Evolutionary conservation across 2,329 filamentous ascomycete species (phyloP), one percentile per base, ranked within the genome.

Genomic region (Leptodontidium sp.): DNA sequence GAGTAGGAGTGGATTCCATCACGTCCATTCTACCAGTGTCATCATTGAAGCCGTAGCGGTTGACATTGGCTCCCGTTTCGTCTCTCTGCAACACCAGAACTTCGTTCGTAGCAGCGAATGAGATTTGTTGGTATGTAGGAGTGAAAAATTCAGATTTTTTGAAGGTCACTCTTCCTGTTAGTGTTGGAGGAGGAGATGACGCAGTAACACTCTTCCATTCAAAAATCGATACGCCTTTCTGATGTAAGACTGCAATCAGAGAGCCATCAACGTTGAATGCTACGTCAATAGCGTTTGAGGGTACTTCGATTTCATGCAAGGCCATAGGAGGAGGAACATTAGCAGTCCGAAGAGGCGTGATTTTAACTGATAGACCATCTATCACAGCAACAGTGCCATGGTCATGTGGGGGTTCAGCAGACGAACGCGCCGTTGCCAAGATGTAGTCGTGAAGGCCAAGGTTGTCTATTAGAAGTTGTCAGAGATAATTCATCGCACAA

Each of bases 241-340:
- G 84, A 74, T 94, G 92, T 24, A 98, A 82, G 9, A 97, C 86
- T 3, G 90, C 93, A 77, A 98, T 85, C 8, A 84, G 83, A 1
- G 84, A 85, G 61, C 91, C 90, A 59, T 86, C 85, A 15, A 83
- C 84, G 61, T 88, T 91, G 73, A 98, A 89, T 0, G 91, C 88
- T 63, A 96, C 88, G 80, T 98, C 94, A 21, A 93, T 81, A 2
- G 89, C 86, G 64, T 90, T 89, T 0, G 85, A 85, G 15, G 87
- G 82, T 35, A 91, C 80, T 14, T 82, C 75, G 21, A 98, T 75
- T 67, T 97, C 92, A 73, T 91, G 91, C 71, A 95, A 85, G 17
- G 93, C 89, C 94, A 98, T 98, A 0, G 96, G 96, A 35, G 96
- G 96, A 29, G 96, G 96, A 2, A 98, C 86, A 75, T 96, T 97